phyloP scores from a whole-genome alignment of 352 stramenopile genomes.

The Globisporangium yorkense region DNA sequence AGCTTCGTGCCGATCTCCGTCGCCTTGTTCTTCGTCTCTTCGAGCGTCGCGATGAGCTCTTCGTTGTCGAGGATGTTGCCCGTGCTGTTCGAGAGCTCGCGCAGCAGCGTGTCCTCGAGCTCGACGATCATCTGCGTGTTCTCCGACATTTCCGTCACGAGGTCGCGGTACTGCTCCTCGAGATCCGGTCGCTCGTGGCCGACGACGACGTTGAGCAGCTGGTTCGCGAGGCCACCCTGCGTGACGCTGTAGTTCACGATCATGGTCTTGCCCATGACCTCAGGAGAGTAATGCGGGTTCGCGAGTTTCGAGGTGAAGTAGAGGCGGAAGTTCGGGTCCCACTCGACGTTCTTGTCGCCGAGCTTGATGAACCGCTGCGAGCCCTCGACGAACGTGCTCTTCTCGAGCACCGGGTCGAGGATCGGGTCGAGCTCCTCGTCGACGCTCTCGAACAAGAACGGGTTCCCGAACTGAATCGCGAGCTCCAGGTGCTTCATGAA shows the following conservation, averaged over 20 bases:
- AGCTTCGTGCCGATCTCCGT: constrained; percentile 93
- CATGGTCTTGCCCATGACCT: constrained; percentile 96
- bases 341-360: constrained; percentile 93
- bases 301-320: constrained; percentile 95
- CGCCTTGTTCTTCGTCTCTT: constrained; percentile 94
- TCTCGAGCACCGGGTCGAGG: constrained; percentile 91
- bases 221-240: constrained; percentile 88
- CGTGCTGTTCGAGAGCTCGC: constrained; percentile 84
- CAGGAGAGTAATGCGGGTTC: constrained; percentile 92
- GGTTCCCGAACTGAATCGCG: constrained; percentile 94
- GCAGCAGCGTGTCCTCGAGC: constrained; percentile 90
- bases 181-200: constrained; percentile 90
- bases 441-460: constrained; percentile 94
- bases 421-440: constrained; percentile 95
- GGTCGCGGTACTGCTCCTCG: constrained; percentile 89
- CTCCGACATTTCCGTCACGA: constrained; percentile 92
- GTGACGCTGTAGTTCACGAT: constrained; percentile 96
- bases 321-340: constrained; percentile 90
- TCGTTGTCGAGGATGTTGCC: constrained; percentile 95
- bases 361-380: constrained; percentile 89
- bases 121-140: constrained; percentile 91
- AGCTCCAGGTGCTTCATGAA: constrained; percentile 96
- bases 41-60: constrained; percentile 91
- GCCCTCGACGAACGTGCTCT: constrained; percentile 90
- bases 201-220: constrained; percentile 93